Conservation (phyloP, 345 rosid genomes). For the Boechera stricta region DNA sequence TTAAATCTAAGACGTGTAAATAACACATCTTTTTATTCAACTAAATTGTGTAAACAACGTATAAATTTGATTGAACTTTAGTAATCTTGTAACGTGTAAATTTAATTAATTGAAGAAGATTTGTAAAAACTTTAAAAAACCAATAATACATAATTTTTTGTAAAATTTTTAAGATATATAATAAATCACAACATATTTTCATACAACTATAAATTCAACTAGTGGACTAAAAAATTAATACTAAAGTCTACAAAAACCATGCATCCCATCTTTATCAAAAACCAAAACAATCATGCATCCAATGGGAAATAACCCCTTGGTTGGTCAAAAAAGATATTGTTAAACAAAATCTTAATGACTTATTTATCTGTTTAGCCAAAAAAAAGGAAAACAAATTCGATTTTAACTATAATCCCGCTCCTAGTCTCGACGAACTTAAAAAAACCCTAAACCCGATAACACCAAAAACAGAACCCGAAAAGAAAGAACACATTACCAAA, state of each 20-base stretch:
- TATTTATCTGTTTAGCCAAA: neutral
- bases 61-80: neutral
- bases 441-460: constrained; percentile 34
- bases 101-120: neutral
- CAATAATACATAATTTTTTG: neutral
- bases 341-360: neutral
- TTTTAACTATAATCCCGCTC: constrained; percentile 33
- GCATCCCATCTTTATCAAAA: neutral
- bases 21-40: neutral
- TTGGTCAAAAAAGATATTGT: neutral
- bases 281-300: constrained; percentile 28
- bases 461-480: constrained; percentile 42
- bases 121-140: neutral
- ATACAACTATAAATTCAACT: neutral
- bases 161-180: neutral
- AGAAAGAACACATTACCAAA: constrained; percentile 40
- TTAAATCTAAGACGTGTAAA: neutral
- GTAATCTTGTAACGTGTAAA: neutral
- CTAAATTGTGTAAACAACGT: neutral
- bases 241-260: neutral
- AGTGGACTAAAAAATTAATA: neutral
- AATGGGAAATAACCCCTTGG: neutral
- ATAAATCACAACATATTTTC: neutral
- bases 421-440: constrained; percentile 17
- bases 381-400: constrained; percentile 5